Percentiles rank a stretch among this genome's conserved stretches.
Conservation (phyloP, 495 filamentous ascomycete genomes). For the Lasiosphaeria miniovina region DNA sequence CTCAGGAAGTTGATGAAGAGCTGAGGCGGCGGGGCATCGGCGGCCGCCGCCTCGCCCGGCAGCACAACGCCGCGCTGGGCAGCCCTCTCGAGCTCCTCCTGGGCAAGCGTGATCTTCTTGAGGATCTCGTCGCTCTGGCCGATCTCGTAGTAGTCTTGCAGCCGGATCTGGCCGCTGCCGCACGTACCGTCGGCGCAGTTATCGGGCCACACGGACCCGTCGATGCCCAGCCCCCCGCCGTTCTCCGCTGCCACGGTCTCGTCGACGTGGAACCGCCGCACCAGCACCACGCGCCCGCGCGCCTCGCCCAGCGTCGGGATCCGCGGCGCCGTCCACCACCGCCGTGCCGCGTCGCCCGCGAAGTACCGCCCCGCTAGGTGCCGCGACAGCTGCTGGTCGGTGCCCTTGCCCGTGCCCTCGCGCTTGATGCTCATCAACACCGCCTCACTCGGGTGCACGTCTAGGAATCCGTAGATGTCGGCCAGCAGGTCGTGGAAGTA, state of each 20-base stretch:
- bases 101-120: constrained; percentile 72
- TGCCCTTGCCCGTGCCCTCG: constrained; percentile 77
- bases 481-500: constrained; percentile 71
- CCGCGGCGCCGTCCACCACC: constrained; percentile 77
- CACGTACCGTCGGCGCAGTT: constrained; percentile 77
- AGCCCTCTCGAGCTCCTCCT: constrained; percentile 72
- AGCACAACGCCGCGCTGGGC: constrained; percentile 40
- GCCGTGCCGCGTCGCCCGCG: constrained; percentile 36
- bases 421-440: constrained; percentile 88
- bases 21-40: constrained; percentile 45
- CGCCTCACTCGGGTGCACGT: constrained; percentile 72
- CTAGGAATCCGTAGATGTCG: constrained; percentile 70
- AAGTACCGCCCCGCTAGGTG: constrained; percentile 72
- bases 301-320: constrained; percentile 79
- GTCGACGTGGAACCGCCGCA: constrained; percentile 73
- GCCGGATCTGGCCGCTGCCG: constrained; percentile 68
- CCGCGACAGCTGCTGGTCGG: constrained; percentile 72
- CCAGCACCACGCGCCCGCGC: constrained; percentile 78
- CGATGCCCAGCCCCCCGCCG: constrained; percentile 72
- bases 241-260: constrained; percentile 46
- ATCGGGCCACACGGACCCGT: constrained; percentile 82
- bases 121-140: constrained; percentile 69
- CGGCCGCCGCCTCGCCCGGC: neutral
- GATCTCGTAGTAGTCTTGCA: constrained; percentile 97
- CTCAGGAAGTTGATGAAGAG: constrained; percentile 90